A percentile compares a stretch with the other conserved stretches of the same genome.
Conservation (phyloP, 2,329 filamentous ascomycete species). For the Pseudocercospora cruenta region DNA sequence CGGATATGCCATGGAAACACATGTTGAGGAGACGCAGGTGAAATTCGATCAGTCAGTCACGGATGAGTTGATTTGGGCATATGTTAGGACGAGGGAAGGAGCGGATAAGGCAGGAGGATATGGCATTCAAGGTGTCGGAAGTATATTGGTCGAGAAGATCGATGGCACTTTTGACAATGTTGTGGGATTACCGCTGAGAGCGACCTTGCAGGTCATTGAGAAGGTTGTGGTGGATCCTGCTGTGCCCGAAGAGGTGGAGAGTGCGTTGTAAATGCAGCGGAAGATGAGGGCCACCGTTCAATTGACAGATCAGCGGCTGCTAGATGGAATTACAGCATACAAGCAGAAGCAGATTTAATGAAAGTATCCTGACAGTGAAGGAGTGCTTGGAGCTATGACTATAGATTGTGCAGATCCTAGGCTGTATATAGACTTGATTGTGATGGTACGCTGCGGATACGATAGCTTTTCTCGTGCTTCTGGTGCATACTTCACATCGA, state of each 20-base stretch:
- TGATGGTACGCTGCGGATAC: too few relatives aligned
- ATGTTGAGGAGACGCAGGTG: constrained; percentile 91
- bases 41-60: constrained; percentile 72
- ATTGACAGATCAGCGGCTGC: background rate
- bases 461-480: too few relatives aligned
- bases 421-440: background rate
- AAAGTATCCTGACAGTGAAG: background rate
- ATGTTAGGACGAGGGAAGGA: constrained; percentile 84
- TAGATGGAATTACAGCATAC: background rate
- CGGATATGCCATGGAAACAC: constrained; percentile 78
- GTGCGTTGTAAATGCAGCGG: constrained; percentile 10
- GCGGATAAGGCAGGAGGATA: constrained; percentile 97
- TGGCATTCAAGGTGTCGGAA: constrained; percentile 85
- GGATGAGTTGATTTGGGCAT: constrained; percentile 81
- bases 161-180: constrained; percentile 94
- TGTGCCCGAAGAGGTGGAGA: constrained; percentile 59
- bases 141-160: constrained; percentile 84
- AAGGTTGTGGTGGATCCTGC: constrained; percentile 75
- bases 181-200: constrained; percentile 81
- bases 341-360: background rate
- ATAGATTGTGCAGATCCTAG: background rate
- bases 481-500: too few relatives aligned
- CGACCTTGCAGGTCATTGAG: constrained; percentile 80
- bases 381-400: background rate
- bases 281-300: too few relatives aligned